Conservation (phyloP, 352 stramenopile genomes). For the Paralagenidium karlingii region DNA sequence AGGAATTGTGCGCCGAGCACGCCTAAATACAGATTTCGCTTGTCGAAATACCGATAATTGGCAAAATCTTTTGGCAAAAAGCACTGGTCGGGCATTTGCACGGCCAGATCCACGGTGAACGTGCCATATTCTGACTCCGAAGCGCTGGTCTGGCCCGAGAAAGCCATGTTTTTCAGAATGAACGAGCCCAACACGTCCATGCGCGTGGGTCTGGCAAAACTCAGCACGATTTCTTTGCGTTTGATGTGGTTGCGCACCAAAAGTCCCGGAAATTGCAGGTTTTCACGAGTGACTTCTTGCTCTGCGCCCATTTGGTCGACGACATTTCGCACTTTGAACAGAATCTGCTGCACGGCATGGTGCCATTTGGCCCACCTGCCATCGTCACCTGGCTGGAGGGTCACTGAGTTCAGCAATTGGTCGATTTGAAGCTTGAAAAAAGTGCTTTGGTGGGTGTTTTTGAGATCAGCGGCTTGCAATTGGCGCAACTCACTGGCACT, state of each 20-base stretch:
- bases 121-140: constrained; percentile 36
- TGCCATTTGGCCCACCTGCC: no score
- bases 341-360: constrained; percentile 51
- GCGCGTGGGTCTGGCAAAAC: constrained; percentile 56
- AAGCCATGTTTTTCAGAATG: constrained; percentile 74
- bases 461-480: constrained; percentile 62
- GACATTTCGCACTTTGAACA: constrained; percentile 75
- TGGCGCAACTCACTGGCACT: constrained; percentile 72
- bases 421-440: constrained; percentile 82
- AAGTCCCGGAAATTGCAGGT: constrained; percentile 37
- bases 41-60: constrained; percentile 86
- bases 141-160: constrained; percentile 28
- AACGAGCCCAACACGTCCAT: constrained; percentile 83
- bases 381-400: constrained; percentile 10
- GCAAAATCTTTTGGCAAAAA: constrained; percentile 83
- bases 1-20: constrained; percentile 40
- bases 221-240: constrained; percentile 78
- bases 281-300: constrained; percentile 67
- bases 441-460: constrained; percentile 60
- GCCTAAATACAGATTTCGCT: constrained; percentile 77
- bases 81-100: constrained; percentile 70
- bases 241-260: constrained; percentile 58
- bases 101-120: constrained; percentile 63
- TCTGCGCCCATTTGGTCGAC: constrained; percentile 36
- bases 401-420: constrained; percentile 55